Base-by-base conservation (phyloP, 108 stramenopile species). In the Fistulifera solaris region DNA sequence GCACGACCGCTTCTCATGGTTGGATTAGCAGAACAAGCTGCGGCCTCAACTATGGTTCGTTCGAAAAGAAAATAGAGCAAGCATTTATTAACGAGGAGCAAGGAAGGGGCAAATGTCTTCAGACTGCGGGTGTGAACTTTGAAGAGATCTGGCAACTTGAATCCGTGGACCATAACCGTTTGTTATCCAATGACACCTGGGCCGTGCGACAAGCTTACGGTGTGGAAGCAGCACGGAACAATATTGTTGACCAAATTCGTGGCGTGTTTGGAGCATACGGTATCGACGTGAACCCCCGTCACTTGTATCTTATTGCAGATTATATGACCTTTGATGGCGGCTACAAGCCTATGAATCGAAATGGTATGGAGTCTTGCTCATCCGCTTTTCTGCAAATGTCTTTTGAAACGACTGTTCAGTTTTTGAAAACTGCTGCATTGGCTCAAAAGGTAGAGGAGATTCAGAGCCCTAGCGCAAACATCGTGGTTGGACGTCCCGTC, bases 261-360 rank as follows among this genome's bases (percentile, higher is more conserved):
- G 73, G 78, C 35, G 99, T 99, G 12, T 99, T 99, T 70, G 97
- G 91, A 31, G 96, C 93, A 7, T 99, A 99, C 72, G 99, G 99
- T 50, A 99, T 99, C 59, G 68, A 73, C 16, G 97, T 99, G 6
- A 96, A 98, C 60, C 88, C 93, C n/a, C 76, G 97, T 23, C 99
- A 99, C 71, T 64, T 99, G 27, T 75, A 84, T 10, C 62, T 99
- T 52, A 96, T 99, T 60, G 96, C 96, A 19, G 99, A 99, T 70
- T 98, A 89, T 74, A 99, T 99, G 99, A 99, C 99, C 0, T 94
- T 78, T 62, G 76, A 82, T 57, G 99, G 99, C 27, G 96, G 78
- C 31, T 99, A 89, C 73, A 94, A 80, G 42, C 65, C 97, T 6
- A 85, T 99, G 93, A 99, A 97, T 70, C 75, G 99, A 15, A 83